Evolutionary conservation across 192 early-diverging fungal species (phyloP).

Genomic region (Backusella westeae): DNA sequence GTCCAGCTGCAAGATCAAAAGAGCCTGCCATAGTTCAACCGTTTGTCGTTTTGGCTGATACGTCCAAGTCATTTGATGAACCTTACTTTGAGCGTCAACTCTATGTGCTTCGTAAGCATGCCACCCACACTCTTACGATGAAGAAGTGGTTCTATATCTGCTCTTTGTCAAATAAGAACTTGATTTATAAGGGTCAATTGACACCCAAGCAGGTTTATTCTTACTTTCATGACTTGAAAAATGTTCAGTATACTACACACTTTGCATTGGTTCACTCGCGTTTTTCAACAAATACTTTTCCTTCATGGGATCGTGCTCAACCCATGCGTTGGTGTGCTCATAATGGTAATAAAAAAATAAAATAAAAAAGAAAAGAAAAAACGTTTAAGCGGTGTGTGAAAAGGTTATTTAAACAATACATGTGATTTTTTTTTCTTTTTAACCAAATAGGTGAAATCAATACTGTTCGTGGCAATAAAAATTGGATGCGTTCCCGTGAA

Average conservation of each 20-base stretch:
- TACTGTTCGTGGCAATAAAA: conserved; percentile 98
- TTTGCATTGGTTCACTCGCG: conserved; percentile 98
- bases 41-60: conserved; percentile 68
- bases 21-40: conserved; percentile 97
- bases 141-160: conserved; percentile 98
- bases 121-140: conserved; percentile 80
- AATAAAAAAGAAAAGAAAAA: neutral
- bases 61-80: conserved; percentile 42
- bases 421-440: neutral
- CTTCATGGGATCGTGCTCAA: conserved; percentile 98
- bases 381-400: neutral
- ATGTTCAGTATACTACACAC: conserved; percentile 80
- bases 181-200: conserved; percentile 97
- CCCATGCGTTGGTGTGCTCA: conserved; percentile 98
- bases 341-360: conserved; percentile 67
- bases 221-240: conserved; percentile 90
- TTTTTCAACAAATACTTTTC: conserved; percentile 99
- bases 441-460: conserved; percentile 90
- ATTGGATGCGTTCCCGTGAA: conserved; percentile 99
- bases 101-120: conserved; percentile 88
- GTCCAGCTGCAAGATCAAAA: conserved; percentile 82
- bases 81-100: conserved; percentile 81
- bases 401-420: no score
- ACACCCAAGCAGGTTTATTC: conserved; percentile 92
- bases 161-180: conserved; percentile 90